Evolutionary conservation across 192 early-diverging fungal species (phyloP).

Genomic region (Coemansia sp.): DNA sequence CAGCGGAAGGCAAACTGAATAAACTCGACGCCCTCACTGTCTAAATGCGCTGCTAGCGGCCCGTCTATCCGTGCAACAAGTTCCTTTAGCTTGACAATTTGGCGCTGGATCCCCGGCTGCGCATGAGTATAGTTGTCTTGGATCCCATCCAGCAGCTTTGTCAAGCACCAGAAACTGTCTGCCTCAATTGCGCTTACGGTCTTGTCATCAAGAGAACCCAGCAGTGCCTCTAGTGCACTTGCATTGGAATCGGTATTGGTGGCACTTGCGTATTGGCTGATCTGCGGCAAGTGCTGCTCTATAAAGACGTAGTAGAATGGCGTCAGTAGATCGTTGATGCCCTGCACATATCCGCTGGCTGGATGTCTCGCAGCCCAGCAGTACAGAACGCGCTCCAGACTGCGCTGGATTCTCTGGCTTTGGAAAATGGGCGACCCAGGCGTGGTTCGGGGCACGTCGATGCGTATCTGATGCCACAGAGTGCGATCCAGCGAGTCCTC

Average conservation of each 20-base stretch:
- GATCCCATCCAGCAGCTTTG: constrained; percentile 94
- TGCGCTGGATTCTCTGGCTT: constrained; percentile 75
- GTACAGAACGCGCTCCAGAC: constrained; percentile 90
- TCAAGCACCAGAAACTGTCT: constrained; percentile 96
- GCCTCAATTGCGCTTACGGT: constrained; percentile 80
- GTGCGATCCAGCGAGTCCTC: constrained; percentile 76
- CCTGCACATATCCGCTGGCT: constrained; percentile 98
- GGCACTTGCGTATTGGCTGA: neutral
- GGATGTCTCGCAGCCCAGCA: constrained; percentile 98
- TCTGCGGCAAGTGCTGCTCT: constrained; percentile 26
- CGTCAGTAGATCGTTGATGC: constrained; percentile 97
- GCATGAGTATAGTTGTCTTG: constrained; percentile 99
- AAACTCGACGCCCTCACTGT: constrained; percentile 89
- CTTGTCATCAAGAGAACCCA: constrained; percentile 47
- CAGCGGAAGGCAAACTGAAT: constrained; percentile 99
- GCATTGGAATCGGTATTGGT: neutral
- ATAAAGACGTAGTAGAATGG: constrained; percentile 96
- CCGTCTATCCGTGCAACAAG: constrained; percentile 89
- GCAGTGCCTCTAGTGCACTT: neutral
- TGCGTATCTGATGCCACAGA: constrained; percentile 95
- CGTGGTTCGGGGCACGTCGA: constrained; percentile 91
- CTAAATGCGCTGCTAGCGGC: constrained; percentile 74
- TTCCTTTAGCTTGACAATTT: constrained; percentile 85
- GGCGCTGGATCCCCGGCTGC: constrained; percentile 95
- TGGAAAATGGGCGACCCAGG: constrained; percentile 86